Base-by-base conservation (phyloP, 208 protist species). In the Acanthamoeba triangularis region DNA sequence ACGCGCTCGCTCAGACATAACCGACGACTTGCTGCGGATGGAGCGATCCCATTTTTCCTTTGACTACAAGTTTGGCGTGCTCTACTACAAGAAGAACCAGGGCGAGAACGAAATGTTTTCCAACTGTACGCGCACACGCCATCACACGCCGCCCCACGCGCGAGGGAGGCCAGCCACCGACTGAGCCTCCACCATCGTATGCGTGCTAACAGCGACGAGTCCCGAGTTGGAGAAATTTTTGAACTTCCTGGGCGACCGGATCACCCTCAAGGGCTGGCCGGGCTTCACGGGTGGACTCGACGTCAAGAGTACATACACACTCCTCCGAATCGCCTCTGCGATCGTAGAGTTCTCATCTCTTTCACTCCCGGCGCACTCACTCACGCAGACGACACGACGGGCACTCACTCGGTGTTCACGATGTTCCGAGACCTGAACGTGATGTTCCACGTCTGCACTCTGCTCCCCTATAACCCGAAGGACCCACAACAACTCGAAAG, bases 401-500 rank as follows among this genome's bases (percentile, higher is more conserved):
- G 93, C 23, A 95, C 76, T 6, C 59, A 95, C 11, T 90, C 74
- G 11, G 76, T 95, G 28, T 95, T 93, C 52, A 93, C 76, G 1
- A 1, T 30, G n/a, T 95, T 95, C 84, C 30, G 59, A 78, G 80
- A 95, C 11, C 84, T 82, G 56, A 90, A 95, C 54, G 54, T 95
- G 33, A 95, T 95, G 93, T 95, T 95, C 47, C 93, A 95, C 61
- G 93, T 95, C 18, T 76, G 80, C 84, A 95, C 93, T 8, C n/a
- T 95, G 7, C 84, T 95, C 16, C 93, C 93, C n/a, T 95, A 69
- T 54, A 78, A 37, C 41, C 93, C 76, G 7, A 90, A 95, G 52
- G 93, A 95, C 20, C 59, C 44, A 93, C 93, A 95, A 37, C 93
- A 95, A n/a, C 47, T 95, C 23, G 63, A 94, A 63, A 54, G 90